A percentile compares a stretch with the other conserved stretches of the same genome.
phyloP scores from a whole-genome alignment of 352 stramenopile genomes.

The Pythium pyrilobum region DNA sequence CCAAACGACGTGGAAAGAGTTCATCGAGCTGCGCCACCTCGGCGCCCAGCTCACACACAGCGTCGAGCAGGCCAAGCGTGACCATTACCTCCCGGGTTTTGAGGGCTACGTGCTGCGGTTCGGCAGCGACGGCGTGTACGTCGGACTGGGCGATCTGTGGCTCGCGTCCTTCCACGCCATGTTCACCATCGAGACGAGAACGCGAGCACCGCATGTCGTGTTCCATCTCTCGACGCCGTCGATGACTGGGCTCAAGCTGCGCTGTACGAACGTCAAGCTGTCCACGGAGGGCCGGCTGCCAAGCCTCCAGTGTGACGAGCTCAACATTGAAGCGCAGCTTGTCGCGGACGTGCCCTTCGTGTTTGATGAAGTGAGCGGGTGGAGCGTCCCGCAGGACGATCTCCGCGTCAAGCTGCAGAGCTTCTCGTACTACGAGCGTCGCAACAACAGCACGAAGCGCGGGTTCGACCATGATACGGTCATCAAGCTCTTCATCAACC shows the following conservation, averaged over 20 bases:
- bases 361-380: slow-evolving; percentile 53
- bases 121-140: slow-evolving; percentile 62
- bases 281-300: slow-evolving; percentile 57
- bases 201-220: slow-evolving; percentile 47
- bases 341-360: slow-evolving; percentile 59
- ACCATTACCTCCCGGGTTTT: slow-evolving; percentile 58
- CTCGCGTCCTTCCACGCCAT: slow-evolving; percentile 66
- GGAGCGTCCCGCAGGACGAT: slow-evolving; percentile 52
- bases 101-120: slow-evolving; percentile 61
- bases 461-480: slow-evolving; percentile 68
- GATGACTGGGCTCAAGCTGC: slow-evolving; percentile 49
- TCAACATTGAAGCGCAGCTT: slow-evolving; percentile 70
- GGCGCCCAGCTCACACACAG: slow-evolving; percentile 48
- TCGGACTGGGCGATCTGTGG: slow-evolving; percentile 69
- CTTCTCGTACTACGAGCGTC: slow-evolving; percentile 68
- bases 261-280: slow-evolving; percentile 59
- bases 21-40: slow-evolving; percentile 61
- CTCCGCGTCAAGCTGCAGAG: slow-evolving; percentile 64
- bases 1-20: slow-evolving; percentile 49
- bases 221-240: slow-evolving; percentile 61
- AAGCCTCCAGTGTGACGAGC: slow-evolving; percentile 70
- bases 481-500: slow-evolving; percentile 80
- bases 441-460: slow-evolving; percentile 45
- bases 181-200: slow-evolving; percentile 66
- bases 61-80: slow-evolving; percentile 62